Conservation (phyloP, 106 monocot genomes). For the Triglochin maritima region DNA sequence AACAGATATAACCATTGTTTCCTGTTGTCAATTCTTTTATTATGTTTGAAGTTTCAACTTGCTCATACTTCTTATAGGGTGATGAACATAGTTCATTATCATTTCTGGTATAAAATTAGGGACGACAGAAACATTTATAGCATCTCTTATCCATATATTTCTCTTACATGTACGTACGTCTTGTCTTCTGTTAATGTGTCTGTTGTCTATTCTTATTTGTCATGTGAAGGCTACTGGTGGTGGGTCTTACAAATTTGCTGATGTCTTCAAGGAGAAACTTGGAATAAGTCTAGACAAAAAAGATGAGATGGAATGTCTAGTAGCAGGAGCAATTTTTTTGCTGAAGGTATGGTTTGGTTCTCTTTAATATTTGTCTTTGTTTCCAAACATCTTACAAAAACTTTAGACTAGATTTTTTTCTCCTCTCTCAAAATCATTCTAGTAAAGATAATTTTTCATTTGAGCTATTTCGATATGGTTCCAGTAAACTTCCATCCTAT, state of each 20-base stretch:
- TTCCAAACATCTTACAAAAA: not conserved
- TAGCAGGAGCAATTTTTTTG: slow-evolving; percentile 95
- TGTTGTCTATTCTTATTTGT: slow-evolving; percentile 3
- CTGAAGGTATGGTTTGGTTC: slow-evolving; percentile 51
- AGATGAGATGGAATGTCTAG: slow-evolving; percentile 98
- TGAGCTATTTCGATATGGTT: too few species aligned
- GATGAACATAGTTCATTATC: too few species aligned
- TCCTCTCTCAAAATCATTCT: not conserved
- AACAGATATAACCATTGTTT: too few species aligned
- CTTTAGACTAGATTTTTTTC: not conserved
- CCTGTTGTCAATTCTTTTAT: too few species aligned
- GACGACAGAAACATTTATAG: too few species aligned
- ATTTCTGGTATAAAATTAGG: too few species aligned
- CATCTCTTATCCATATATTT: not conserved
- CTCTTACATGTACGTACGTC: not conserved
- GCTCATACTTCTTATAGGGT: too few species aligned
- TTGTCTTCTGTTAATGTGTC: not conserved
- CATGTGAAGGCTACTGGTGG: slow-evolving; percentile 94
- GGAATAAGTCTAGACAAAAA: slow-evolving; percentile 93
- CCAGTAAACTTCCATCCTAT: too few species aligned
- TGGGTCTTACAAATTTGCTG: slow-evolving; percentile 89
- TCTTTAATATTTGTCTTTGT: not conserved
- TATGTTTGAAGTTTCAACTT: too few species aligned
- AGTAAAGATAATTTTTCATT: too few species aligned
- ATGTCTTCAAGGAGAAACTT: slow-evolving; percentile 79